Percentiles rank a stretch among this genome's conserved stretches.
Conservation (phyloP, 148 eudicot species). For the Diospyros lotus region DNA sequence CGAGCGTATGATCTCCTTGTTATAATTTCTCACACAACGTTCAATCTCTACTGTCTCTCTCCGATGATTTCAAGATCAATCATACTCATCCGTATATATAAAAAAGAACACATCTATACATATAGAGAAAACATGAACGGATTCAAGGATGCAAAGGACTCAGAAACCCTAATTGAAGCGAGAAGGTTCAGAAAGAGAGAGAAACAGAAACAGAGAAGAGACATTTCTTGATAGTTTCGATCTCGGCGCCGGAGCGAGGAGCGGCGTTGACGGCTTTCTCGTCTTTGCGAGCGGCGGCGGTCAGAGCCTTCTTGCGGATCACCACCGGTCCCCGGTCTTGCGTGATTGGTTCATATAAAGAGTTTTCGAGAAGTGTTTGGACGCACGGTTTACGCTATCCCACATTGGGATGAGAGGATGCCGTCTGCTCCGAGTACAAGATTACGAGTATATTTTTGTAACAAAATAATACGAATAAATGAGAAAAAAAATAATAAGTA, state of each 20-base stretch:
- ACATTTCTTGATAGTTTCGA: slow-evolving; percentile 90
- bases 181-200: not conserved
- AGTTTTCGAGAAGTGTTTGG: slow-evolving; percentile 7
- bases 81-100: too few species aligned
- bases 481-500: too few species aligned
- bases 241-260: slow-evolving; percentile 98
- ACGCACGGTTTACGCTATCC: not conserved
- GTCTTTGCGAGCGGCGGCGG: slow-evolving; percentile 88
- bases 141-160: not conserved
- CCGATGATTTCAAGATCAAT: too few species aligned
- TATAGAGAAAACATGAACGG: not conserved
- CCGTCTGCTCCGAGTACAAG: too few species aligned
- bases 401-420: not conserved
- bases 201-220: not conserved
- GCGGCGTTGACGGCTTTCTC: slow-evolving; percentile 99
- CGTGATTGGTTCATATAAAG: slow-evolving; percentile 21
- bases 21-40: too few species aligned
- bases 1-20: too few species aligned
- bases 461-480: too few species aligned
- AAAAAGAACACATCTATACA: too few species aligned
- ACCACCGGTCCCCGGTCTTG: slow-evolving; percentile 99
- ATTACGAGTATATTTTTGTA: too few species aligned
- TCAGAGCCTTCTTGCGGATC: slow-evolving; percentile 89
- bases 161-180: slow-evolving; percentile 1
- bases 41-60: too few species aligned